Evolutionary conservation across 108 stramenopile genomes (phyloP).

Genomic region (Craspedostauros australis): DNA sequence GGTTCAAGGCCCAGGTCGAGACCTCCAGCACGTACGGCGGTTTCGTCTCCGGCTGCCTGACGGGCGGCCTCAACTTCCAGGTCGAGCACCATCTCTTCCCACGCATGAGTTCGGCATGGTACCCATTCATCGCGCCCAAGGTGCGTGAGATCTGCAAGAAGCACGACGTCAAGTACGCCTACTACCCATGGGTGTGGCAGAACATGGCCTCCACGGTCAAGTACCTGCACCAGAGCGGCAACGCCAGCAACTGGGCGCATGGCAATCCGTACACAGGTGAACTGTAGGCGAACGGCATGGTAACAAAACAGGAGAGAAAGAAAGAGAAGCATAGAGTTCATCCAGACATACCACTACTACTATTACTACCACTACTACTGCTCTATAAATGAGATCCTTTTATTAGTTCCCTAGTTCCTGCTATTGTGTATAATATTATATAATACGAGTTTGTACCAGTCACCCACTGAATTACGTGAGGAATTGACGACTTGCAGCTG

Average conservation of each 20-base stretch:
- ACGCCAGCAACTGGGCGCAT: slow-evolving; percentile 54
- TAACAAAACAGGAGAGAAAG: too few species aligned
- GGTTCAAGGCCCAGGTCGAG: slow-evolving; percentile 89
- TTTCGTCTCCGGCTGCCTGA: slow-evolving; percentile 69
- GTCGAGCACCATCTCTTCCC: slow-evolving; percentile 95
- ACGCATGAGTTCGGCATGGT: slow-evolving; percentile 88
- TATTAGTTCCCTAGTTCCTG: too few species aligned
- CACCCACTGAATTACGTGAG: too few species aligned
- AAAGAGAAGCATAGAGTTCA: too few species aligned
- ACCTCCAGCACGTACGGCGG: slow-evolving; percentile 90
- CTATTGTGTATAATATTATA: too few species aligned
- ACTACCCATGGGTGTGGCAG: slow-evolving; percentile 78
- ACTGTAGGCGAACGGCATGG: slow-evolving; percentile 7
- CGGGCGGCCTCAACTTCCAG: slow-evolving; percentile 92
- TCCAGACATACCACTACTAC: too few species aligned
- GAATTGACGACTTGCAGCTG: too few species aligned
- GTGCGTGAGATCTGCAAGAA: slow-evolving; percentile 91
- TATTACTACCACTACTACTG: too few species aligned
- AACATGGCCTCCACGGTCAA: slow-evolving; percentile 73
- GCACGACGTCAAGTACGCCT: slow-evolving; percentile 85
- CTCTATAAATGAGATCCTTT: too few species aligned
- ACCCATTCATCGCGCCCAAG: slow-evolving; percentile 95
- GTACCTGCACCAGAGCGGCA: slow-evolving; percentile 80
- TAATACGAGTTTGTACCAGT: too few species aligned
- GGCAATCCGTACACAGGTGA: slow-evolving; percentile 30